Evolutionary conservation across 2,329 filamentous ascomycete genomes (phyloP).

Genomic region (Apiospora kogelbergensis): DNA sequence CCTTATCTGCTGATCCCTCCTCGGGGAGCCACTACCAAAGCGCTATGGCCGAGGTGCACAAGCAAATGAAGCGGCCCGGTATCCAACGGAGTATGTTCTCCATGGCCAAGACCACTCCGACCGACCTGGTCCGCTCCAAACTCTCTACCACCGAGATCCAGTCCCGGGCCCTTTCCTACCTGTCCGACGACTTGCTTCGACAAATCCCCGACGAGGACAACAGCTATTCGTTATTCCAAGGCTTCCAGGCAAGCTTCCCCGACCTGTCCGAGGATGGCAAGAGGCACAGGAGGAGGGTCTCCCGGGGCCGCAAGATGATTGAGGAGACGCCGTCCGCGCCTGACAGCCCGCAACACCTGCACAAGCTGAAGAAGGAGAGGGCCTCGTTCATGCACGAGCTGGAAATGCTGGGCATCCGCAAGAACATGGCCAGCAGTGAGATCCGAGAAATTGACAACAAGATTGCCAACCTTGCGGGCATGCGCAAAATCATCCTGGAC

Average conservation of each 20-base stretch:
- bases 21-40: constrained; percentile 71
- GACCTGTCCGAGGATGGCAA: constrained; percentile 67
- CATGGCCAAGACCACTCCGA: constrained; percentile 87
- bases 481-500: constrained; percentile 90
- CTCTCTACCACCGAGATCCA: constrained; percentile 92
- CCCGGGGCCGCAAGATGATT: constrained; percentile 75
- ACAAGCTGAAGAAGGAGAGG: constrained; percentile 77
- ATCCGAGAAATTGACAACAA: constrained; percentile 97
- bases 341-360: constrained; percentile 65
- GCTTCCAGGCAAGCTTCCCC: constrained; percentile 88
- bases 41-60: constrained; percentile 86
- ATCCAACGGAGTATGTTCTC: constrained; percentile 90
- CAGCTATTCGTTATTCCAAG: constrained; percentile 91
- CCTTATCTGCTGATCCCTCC: constrained; percentile 54
- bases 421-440: constrained; percentile 96
- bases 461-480: constrained; percentile 86
- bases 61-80: constrained; percentile 79
- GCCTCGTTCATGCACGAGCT: constrained; percentile 78
- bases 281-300: constrained; percentile 69
- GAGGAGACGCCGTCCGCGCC: constrained; percentile 57
- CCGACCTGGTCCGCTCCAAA: constrained; percentile 87
- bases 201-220: constrained; percentile 88
- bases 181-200: constrained; percentile 84
- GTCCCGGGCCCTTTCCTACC: constrained; percentile 82
- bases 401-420: constrained; percentile 87